Evolutionary conservation across 2,329 filamentous ascomycete species (phyloP).

Genomic region (Dichotomopilus funicola): DNA sequence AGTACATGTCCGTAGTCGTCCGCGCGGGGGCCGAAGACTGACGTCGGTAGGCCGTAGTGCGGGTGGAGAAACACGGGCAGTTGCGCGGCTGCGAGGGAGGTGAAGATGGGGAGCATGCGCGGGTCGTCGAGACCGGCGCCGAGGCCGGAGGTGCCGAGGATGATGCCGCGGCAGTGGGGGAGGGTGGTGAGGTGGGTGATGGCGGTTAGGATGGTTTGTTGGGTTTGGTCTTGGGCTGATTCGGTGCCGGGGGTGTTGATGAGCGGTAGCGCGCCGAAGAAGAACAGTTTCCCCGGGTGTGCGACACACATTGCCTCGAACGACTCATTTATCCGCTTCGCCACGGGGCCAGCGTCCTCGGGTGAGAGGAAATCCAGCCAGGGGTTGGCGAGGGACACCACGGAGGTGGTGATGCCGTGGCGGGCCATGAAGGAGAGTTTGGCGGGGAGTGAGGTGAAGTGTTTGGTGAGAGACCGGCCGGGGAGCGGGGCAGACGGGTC

Average conservation of each 20-base stretch:
- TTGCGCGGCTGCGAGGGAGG: slow-evolving; percentile 56
- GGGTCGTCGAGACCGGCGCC: slow-evolving; percentile 76
- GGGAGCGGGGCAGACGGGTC: slow-evolving; percentile 52
- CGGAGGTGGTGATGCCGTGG: slow-evolving; percentile 74
- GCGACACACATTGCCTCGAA: slow-evolving; percentile 64
- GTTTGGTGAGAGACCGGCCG: slow-evolving; percentile 74
- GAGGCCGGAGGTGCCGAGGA: slow-evolving; percentile 78
- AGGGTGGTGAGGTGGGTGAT: slow-evolving; percentile 48
- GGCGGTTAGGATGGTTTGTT: slow-evolving; percentile 50
- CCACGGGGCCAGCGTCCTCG: slow-evolving; percentile 55
- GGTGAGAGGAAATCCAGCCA: slow-evolving; percentile 80
- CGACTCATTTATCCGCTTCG: slow-evolving; percentile 67
- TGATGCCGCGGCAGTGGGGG: slow-evolving; percentile 71
- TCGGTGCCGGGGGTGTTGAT: slow-evolving; percentile 41
- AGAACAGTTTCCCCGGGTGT: slow-evolving; percentile 39
- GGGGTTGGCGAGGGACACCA: slow-evolving; percentile 85
- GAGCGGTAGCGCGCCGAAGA: slow-evolving; percentile 75
- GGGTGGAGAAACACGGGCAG: slow-evolving; percentile 80
- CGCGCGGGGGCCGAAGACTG: slow-evolving; percentile 67
- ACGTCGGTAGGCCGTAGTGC: slow-evolving; percentile 78
- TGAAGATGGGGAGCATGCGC: slow-evolving; percentile 63
- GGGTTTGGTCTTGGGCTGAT: slow-evolving; percentile 29
- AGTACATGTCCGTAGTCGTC: slow-evolving; percentile 78
- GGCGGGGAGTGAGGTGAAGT: slow-evolving; percentile 72
- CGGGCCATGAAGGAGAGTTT: slow-evolving; percentile 85